Evolutionary conservation across 1,284 basidiomycete species (phyloP).

Genomic region (Gomphus bonarii): DNA sequence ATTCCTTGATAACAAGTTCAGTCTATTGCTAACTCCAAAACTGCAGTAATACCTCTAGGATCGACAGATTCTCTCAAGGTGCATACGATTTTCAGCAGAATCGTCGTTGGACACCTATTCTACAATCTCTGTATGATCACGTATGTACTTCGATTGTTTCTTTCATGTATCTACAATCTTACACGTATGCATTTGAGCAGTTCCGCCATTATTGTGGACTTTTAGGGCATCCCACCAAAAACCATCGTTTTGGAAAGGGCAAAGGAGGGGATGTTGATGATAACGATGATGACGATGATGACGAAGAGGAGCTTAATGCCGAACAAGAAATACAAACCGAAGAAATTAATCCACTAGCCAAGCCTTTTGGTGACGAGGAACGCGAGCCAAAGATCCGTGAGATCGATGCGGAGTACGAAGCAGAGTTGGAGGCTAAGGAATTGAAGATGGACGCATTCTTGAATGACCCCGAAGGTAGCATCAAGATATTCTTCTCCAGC

Average conservation of each 20-base stretch:
- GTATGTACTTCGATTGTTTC: constrained; percentile 24
- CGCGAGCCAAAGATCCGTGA: neutral
- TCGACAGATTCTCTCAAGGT: constrained; percentile 47
- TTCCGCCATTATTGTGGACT: constrained; percentile 48
- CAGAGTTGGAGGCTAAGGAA: constrained; percentile 30
- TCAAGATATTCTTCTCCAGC: constrained; percentile 54
- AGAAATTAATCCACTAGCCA: constrained; percentile 14
- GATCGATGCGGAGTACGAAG: neutral
- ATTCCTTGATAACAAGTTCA: neutral
- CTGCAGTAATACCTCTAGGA: constrained; percentile 29
- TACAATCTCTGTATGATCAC: constrained; percentile 50
- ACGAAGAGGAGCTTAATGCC: constrained; percentile 23
- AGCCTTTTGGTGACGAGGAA: neutral
- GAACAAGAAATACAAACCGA: constrained; percentile 14
- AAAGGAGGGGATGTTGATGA: constrained; percentile 17
- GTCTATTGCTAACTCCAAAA: constrained; percentile 8
- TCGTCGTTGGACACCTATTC: constrained; percentile 9
- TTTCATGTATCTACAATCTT: neutral
- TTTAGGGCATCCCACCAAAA: constrained; percentile 26
- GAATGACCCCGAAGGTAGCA: constrained; percentile 38
- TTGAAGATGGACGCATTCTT: constrained; percentile 38
- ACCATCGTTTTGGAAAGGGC: constrained; percentile 22
- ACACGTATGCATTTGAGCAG: constrained; percentile 23
- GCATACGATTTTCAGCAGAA: constrained; percentile 37
- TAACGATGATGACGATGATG: constrained; percentile 23